Evolutionary conservation across 805 yeast genomes (phyloP), one percentile per base, ranked within the genome.

Genomic region (Saccharomycopsis microspora): DNA sequence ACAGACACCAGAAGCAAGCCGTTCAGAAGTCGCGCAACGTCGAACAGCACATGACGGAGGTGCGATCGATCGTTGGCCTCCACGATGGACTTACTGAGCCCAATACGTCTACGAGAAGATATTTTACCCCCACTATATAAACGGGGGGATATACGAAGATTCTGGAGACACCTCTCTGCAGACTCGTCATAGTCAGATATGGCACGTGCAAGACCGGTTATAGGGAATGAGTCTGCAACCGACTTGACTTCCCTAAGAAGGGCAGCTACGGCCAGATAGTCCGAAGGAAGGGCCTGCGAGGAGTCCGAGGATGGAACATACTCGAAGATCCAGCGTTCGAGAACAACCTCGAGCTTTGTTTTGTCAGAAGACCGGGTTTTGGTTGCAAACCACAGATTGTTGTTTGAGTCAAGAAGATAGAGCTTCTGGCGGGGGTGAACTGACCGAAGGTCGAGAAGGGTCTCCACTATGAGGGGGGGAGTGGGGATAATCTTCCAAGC

Each of bases 301-400:
- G 19, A 19, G 19, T 19, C 19, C 19, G 19, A 19, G 19, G 11
- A 39, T n/a, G 45, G 40, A 9, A 8, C 8, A 51, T 89, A 75
- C 61, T 89, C 96, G 34, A 93, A 66, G 29, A 87, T 69, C 98
- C 98, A 93, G 50, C 98, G 72, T 59, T 93, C 98, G 49, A 93
- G 65, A 2, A 93, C 96, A n/a, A 93, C 76, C 62, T 90, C 97
- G 11, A 77, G 71, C 57, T 83, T 83, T 57, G 75, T 77, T 3
- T 74, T 69, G 9, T 82, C 82, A 19, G 19, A 19, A 19, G 19
- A 19, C 19, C 19, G 19, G 19, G 19, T 19, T 50, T 71, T 76
- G 6, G 82, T 68, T 8, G 80, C 80, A 6, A 74, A 66, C 74
- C 82, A 79, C 9, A 71, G 58, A 53, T 69, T 69, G 29, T 71